Conservation (phyloP, 2,329 filamentous ascomycete genomes). For the Nothomitra cinnamomea region DNA sequence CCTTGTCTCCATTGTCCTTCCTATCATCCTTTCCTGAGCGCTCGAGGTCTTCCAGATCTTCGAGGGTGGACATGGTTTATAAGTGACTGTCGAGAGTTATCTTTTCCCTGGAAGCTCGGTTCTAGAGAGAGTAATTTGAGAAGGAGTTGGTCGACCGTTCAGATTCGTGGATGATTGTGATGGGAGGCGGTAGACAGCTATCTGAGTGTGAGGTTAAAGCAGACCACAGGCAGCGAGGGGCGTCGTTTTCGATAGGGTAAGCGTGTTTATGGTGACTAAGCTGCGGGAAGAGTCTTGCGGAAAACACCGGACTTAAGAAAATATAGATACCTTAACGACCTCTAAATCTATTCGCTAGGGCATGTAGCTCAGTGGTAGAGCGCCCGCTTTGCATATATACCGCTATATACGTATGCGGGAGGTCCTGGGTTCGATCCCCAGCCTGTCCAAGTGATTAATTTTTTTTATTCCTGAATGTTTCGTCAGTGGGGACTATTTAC, state of each 20-base stretch:
- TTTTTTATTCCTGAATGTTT: not conserved
- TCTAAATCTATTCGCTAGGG: not conserved
- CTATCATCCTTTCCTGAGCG: conserved; percentile 59
- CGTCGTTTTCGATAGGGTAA: too few species aligned
- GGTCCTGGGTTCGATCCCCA: conserved; percentile 14
- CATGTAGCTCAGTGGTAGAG: conserved; percentile 24
- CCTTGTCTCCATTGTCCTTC: conserved; percentile 37
- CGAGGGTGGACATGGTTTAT: conserved; percentile 66
- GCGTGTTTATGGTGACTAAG: too few species aligned
- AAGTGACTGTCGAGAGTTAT: not conserved
- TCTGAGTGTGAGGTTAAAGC: too few species aligned
- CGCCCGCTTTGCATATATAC: conserved; percentile 22
- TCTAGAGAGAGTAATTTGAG: not conserved
- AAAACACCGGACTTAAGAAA: too few species aligned
- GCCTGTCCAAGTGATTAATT: not conserved
- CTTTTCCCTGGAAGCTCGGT: not conserved
- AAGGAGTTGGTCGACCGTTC: not conserved
- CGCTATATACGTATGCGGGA: conserved; percentile 12
- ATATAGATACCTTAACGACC: not conserved
- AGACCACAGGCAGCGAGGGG: too few species aligned
- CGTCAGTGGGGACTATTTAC: too few species aligned
- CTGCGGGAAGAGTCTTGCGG: too few species aligned
- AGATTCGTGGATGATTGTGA: too few species aligned
- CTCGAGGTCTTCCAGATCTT: conserved; percentile 82
- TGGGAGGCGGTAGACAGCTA: too few species aligned